Percentiles rank a stretch among this genome's conserved stretches.
phyloP scores from a whole-genome alignment of 1,139 yeast species.

The Taiozyma sp. region DNA sequence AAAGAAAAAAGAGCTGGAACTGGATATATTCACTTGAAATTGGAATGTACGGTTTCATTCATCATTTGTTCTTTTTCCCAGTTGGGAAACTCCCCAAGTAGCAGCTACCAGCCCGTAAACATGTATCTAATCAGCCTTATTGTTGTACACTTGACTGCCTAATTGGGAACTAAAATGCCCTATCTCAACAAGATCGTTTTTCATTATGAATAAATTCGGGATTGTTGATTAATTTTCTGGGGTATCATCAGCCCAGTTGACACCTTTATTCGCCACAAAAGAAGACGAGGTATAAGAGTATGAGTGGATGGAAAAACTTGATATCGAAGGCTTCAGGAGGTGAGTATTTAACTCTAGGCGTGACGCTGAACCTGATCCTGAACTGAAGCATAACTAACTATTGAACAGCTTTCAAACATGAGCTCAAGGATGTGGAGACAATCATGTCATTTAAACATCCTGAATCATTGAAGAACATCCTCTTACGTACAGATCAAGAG shows the following conservation, averaged over 20 bases:
- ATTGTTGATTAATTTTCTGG: not conserved
- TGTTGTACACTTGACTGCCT: not conserved
- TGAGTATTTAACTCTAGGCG: constrained; percentile 2
- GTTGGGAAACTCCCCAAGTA: no score
- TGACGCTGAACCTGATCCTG: no score
- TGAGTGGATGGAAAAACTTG: constrained; percentile 5
- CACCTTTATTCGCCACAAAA: not conserved
- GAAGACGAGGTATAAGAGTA: no score
- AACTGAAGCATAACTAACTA: not conserved
- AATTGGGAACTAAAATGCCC: not conserved
- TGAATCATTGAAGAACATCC: constrained; percentile 41
- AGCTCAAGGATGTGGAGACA: constrained; percentile 27
- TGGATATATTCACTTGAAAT: no score
- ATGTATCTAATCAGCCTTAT: not conserved
- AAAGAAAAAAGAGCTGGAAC: no score
- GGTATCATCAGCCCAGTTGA: not conserved
- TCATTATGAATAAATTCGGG: not conserved
- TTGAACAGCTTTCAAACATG: constrained; percentile 9
- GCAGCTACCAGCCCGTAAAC: no score
- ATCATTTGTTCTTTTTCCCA: no score
- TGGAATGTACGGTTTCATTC: no score
- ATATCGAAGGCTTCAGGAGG: constrained; percentile 5
- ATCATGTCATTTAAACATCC: constrained; percentile 53
- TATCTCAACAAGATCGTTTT: not conserved
- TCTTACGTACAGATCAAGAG: constrained; percentile 67